Percentiles rank a stretch among this genome's conserved stretches.
These are phyloP conservation scores for Purpureocillium takamizusanense DNA, from an alignment of 2,329 filamentous ascomycete species.

Conservation along the genomic window DNA sequence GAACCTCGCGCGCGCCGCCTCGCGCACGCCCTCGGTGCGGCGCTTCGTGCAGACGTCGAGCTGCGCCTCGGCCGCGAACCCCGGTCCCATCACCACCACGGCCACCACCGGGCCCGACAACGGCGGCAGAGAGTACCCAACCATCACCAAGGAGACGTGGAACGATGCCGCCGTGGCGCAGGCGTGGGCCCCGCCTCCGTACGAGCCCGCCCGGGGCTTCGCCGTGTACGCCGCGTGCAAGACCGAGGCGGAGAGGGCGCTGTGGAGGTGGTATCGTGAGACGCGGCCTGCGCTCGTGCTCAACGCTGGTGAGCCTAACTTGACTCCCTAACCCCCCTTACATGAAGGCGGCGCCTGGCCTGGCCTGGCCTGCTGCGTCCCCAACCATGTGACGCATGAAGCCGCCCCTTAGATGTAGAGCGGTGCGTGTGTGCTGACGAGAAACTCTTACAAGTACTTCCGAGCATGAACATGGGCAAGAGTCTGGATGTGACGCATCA, in stretches of 20 bases:
- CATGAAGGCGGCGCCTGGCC: too few relatives aligned
- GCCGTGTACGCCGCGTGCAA: slow-evolving; percentile 27
- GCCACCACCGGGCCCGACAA: neutral
- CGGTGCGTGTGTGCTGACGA: too few relatives aligned
- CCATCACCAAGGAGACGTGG: slow-evolving; percentile 19
- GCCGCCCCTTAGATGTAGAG: too few relatives aligned
- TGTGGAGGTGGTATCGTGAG: slow-evolving; percentile 25
- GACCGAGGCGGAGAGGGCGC: slow-evolving; percentile 18
- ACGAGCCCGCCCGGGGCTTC: slow-evolving; percentile 4
- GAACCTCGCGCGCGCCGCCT: slow-evolving; percentile 20
- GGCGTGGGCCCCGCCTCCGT: slow-evolving; percentile 23
- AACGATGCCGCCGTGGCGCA: slow-evolving; percentile 19
- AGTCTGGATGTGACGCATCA: slow-evolving; percentile 8
- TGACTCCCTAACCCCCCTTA: too few relatives aligned
- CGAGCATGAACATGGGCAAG: slow-evolving; percentile 9
- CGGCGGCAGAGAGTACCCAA: too few relatives aligned
- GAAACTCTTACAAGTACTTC: neutral
- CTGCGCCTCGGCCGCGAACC: slow-evolving; percentile 12
- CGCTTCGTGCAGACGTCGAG: slow-evolving; percentile 31
- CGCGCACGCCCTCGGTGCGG: slow-evolving; percentile 19
- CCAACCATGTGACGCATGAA: too few relatives aligned
- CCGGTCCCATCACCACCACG: slow-evolving; percentile 8
- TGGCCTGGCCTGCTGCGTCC: too few relatives aligned
- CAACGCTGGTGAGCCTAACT: slow-evolving; percentile 16
- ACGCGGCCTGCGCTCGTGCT: slow-evolving; percentile 16